phyloP scores from a whole-genome alignment of 2,329 filamentous ascomycete species.

The Colletotrichum brevisporum region DNA sequence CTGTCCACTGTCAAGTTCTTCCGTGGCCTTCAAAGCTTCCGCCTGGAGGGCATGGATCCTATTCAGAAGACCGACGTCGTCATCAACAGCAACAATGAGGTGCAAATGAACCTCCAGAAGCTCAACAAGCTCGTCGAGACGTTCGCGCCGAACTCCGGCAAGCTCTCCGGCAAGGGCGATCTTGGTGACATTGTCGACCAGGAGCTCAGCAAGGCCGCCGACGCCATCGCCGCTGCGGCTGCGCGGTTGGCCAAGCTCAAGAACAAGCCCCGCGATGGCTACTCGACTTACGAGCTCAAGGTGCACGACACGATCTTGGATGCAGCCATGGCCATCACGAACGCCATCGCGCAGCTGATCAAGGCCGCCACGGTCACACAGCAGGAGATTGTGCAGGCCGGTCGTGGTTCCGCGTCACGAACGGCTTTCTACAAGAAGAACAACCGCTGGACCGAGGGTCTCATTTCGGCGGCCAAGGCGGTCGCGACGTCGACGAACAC shows the following conservation, averaged over 20 bases:
- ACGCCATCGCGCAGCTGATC: conserved; percentile 93
- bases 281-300: conserved; percentile 95
- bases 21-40: conserved; percentile 92
- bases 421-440: conserved; percentile 99
- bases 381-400: conserved; percentile 95
- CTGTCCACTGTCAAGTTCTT: conserved; percentile 94
- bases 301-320: conserved; percentile 97
- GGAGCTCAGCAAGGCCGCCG: conserved; percentile 92
- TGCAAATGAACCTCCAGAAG: conserved; percentile 93
- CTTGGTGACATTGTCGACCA: conserved; percentile 92
- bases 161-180: conserved; percentile 86
- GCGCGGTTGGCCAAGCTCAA: conserved; percentile 90
- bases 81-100: conserved; percentile 97
- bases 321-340: conserved; percentile 92
- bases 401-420: conserved; percentile 86
- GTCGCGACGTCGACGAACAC: conserved; percentile 95
- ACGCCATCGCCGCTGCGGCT: conserved; percentile 93
- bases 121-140: conserved; percentile 93
- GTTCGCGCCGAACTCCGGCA: conserved; percentile 89
- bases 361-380: conserved; percentile 94
- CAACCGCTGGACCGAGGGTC: conserved; percentile 98
- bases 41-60: conserved; percentile 89
- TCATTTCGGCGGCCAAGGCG: conserved; percentile 97
- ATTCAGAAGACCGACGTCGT: conserved; percentile 97
- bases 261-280: conserved; percentile 96